A percentile compares a stretch with the other conserved stretches of the same genome.
Evolutionary conservation across 2,329 filamentous ascomycete species (phyloP).

Genomic region (Cercospora sp.): DNA sequence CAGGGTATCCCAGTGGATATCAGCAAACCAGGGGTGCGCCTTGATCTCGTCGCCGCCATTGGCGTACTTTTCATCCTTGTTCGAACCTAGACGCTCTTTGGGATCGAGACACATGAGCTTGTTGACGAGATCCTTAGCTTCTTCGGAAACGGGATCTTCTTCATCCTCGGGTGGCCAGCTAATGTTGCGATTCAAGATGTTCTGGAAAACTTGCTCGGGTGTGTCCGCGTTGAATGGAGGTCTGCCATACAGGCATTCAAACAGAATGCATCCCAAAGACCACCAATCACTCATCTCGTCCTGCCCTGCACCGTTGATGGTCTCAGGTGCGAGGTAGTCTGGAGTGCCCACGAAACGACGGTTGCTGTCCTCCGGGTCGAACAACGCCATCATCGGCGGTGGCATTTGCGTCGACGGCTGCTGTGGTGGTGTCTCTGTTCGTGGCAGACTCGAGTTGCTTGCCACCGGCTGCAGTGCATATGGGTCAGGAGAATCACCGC

Average conservation of each 20-base stretch:
- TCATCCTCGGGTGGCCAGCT: slow-evolving; percentile 88
- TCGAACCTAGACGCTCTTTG: slow-evolving; percentile 77
- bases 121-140: slow-evolving; percentile 94
- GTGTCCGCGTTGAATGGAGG: slow-evolving; percentile 90
- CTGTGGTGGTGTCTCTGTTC: slow-evolving; percentile 58
- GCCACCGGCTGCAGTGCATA: slow-evolving; percentile 62
- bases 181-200: slow-evolving; percentile 85
- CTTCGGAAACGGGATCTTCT: slow-evolving; percentile 70
- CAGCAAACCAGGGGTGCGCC: slow-evolving; percentile 82
- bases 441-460: slow-evolving; percentile 49
- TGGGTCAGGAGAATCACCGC: slow-evolving; percentile 72
- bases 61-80: slow-evolving; percentile 75
- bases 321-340: slow-evolving; percentile 95
- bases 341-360: slow-evolving; percentile 94
- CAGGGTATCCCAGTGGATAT: slow-evolving; percentile 83
- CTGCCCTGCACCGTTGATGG: slow-evolving; percentile 90
- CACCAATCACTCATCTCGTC: slow-evolving; percentile 99
- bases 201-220: slow-evolving; percentile 93
- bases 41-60: slow-evolving; percentile 91
- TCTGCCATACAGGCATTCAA: slow-evolving; percentile 90
- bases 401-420: slow-evolving; percentile 70
- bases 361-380: slow-evolving; percentile 91
- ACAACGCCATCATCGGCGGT: slow-evolving; percentile 88
- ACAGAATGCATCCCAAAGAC: slow-evolving; percentile 98
- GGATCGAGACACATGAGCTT: slow-evolving; percentile 85